Evolutionary conservation across 2,329 filamentous ascomycete genomes (phyloP).

Genomic region (Colletotrichum tanaceti): DNA sequence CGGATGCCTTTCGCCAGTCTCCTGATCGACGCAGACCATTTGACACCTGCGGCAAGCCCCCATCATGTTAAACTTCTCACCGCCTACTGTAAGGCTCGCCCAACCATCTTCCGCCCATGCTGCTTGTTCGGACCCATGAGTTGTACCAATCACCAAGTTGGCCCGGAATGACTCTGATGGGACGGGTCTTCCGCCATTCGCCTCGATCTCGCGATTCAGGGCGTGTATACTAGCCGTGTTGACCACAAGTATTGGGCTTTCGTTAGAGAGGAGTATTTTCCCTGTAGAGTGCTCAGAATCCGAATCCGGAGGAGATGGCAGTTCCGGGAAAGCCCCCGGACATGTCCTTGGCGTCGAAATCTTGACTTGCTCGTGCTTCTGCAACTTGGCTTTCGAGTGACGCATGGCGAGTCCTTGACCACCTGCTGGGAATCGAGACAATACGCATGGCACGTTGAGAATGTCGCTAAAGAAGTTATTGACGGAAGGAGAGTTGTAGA

Average conservation of each 20-base stretch:
- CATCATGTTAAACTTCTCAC: conserved; percentile 74
- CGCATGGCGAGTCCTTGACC: conserved; percentile 69
- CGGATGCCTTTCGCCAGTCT: conserved; percentile 78
- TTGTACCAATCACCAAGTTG: conserved; percentile 81
- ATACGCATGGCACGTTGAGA: conserved; percentile 81
- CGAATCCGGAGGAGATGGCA: conserved; percentile 68
- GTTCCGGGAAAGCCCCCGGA: conserved; percentile 65
- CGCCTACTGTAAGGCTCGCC: conserved; percentile 74
- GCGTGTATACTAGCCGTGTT: conserved; percentile 82
- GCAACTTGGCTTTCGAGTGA: conserved; percentile 77
- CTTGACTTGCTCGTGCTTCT: conserved; percentile 62
- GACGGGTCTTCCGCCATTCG: conserved; percentile 71
- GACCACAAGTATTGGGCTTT: conserved; percentile 90
- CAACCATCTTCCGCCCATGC: conserved; percentile 86
- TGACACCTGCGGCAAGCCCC: conserved; percentile 90
- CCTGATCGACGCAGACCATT: conserved; percentile 95
- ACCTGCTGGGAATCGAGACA: conserved; percentile 84
- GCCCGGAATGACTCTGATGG: conserved; percentile 84
- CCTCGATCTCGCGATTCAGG: conserved; percentile 78
- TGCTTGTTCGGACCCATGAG: conserved; percentile 55
- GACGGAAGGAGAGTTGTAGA: conserved; percentile 74
- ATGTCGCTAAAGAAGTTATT: conserved; percentile 81
- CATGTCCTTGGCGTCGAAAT: conserved; percentile 49
- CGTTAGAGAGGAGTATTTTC: conserved; percentile 87
- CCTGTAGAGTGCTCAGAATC: conserved; percentile 58